phyloP scores from a whole-genome alignment of 2,329 filamentous ascomycete genomes.

The Thelonectria olida region DNA sequence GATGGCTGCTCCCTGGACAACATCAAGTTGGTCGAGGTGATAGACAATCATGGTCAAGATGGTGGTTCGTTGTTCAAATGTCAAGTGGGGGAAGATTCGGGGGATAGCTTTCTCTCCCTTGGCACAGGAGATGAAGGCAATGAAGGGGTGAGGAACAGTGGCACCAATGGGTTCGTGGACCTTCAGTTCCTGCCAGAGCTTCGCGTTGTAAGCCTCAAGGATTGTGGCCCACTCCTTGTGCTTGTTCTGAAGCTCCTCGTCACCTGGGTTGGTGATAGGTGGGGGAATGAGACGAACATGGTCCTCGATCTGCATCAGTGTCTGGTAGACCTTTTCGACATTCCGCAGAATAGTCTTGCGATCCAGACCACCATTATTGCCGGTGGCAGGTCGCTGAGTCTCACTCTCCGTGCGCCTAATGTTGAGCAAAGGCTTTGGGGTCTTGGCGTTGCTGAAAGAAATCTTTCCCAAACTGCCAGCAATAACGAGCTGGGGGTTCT shows the following conservation, averaged over 20 bases:
- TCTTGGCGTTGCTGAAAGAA: slow-evolving; percentile 98
- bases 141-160: slow-evolving; percentile 88
- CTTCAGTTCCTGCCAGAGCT: slow-evolving; percentile 87
- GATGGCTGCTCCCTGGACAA: slow-evolving; percentile 83
- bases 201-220: slow-evolving; percentile 75
- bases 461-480: slow-evolving; percentile 98
- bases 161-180: slow-evolving; percentile 90
- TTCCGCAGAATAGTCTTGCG: slow-evolving; percentile 85
- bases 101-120: slow-evolving; percentile 98
- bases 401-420: slow-evolving; percentile 88
- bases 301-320: slow-evolving; percentile 93
- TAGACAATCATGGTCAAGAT: slow-evolving; percentile 96
- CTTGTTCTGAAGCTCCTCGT: slow-evolving; percentile 74
- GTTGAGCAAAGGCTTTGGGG: slow-evolving; percentile 91
- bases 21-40: slow-evolving; percentile 90
- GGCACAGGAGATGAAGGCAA: slow-evolving; percentile 90
- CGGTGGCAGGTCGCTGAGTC: slow-evolving; percentile 59
- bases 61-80: slow-evolving; percentile 91
- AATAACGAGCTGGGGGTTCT: slow-evolving; percentile 96
- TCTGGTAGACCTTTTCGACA: slow-evolving; percentile 88
- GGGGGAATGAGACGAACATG: slow-evolving; percentile 83
- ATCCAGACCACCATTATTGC: slow-evolving; percentile 69
- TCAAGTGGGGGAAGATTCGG: slow-evolving; percentile 92
- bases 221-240: slow-evolving; percentile 76
- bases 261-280: slow-evolving; percentile 62